These are phyloP conservation scores for Penicillium italicum DNA, from an alignment of 2,329 filamentous ascomycete species.

Conservation along the genomic window DNA sequence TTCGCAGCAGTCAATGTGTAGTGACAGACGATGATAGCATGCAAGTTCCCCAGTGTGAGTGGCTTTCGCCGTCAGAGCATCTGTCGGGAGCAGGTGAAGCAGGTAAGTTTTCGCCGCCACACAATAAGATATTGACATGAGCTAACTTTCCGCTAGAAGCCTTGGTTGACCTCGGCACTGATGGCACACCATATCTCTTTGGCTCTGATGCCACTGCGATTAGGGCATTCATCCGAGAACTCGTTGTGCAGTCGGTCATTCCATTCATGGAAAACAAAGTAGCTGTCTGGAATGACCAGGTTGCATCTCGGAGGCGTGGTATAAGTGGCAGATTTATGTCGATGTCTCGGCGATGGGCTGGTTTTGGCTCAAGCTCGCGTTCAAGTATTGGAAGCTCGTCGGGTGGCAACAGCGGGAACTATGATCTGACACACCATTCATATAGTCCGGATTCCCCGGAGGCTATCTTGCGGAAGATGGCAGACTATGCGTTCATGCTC, in stretches of 20 bases:
- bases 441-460: conserved; percentile 82
- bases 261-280: conserved; percentile 94
- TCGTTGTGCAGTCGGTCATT: conserved; percentile 90
- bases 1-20: conserved; percentile 79
- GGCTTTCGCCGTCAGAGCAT: conserved; percentile 85
- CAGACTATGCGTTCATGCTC: conserved; percentile 95
- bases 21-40: conserved; percentile 89
- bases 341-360: conserved; percentile 82
- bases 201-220: conserved; percentile 89
- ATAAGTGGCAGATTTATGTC: conserved; percentile 92
- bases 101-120: conserved; percentile 38
- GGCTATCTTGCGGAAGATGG: conserved; percentile 86
- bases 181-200: conserved; percentile 71
- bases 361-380: conserved; percentile 68
- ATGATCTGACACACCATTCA: conserved; percentile 72
- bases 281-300: conserved; percentile 93
- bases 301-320: conserved; percentile 83
- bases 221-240: conserved; percentile 83
- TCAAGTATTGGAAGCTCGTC: conserved; percentile 51
- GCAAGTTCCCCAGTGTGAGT: conserved; percentile 75
- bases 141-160: conserved; percentile 28
- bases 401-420: conserved; percentile 55
- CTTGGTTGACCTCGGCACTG: conserved; percentile 61
- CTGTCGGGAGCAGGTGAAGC: conserved; percentile 67
- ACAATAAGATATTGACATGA: neutral